These are phyloP conservation scores for Carnegiea gigantea DNA, from an alignment of 179 eudicot genomes.

Conservation along the genomic window DNA sequence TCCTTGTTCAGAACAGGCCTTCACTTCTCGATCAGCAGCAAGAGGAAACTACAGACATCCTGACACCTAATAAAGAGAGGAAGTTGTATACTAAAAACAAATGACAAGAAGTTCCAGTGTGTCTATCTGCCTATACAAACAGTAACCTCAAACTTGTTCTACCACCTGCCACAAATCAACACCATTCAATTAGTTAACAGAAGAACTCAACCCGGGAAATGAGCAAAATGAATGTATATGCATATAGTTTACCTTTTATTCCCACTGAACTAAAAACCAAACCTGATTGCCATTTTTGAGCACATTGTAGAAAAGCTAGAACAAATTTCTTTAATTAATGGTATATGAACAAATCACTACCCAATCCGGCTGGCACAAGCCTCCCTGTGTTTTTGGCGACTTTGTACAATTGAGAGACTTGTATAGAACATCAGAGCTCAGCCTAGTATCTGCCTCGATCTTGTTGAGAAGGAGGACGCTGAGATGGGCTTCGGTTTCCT, in stretches of 20 bases:
- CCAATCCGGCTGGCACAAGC: neutral
- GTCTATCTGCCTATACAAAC: constrained; percentile 21
- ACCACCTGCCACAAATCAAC: constrained; percentile 21
- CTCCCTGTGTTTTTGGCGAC: constrained; percentile 9
- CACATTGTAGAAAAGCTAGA: constrained; percentile 10
- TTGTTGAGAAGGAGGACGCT: constrained; percentile 24
- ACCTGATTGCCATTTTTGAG: constrained; percentile 10
- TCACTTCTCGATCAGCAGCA: constrained; percentile 6
- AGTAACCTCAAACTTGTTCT: neutral
- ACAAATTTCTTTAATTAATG: constrained; percentile 19
- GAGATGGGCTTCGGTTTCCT: constrained; percentile 23
- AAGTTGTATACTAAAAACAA: constrained; percentile 11
- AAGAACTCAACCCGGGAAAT: neutral
- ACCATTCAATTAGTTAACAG: neutral
- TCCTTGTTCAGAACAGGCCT: neutral
- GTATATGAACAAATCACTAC: constrained; percentile 21
- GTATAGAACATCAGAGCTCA: neutral
- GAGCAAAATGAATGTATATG: neutral
- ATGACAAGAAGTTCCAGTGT: constrained; percentile 11
- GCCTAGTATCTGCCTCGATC: constrained; percentile 34
- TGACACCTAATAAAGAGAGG: constrained; percentile 2
- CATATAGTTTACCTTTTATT: constrained; percentile 27
- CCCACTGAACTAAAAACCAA: constrained; percentile 5
- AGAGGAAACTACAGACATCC: constrained; percentile 1
- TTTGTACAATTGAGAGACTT: constrained; percentile 26